Base-by-base conservation (phyloP, 495 filamentous ascomycete species). In the Xylaria castorea region DNA sequence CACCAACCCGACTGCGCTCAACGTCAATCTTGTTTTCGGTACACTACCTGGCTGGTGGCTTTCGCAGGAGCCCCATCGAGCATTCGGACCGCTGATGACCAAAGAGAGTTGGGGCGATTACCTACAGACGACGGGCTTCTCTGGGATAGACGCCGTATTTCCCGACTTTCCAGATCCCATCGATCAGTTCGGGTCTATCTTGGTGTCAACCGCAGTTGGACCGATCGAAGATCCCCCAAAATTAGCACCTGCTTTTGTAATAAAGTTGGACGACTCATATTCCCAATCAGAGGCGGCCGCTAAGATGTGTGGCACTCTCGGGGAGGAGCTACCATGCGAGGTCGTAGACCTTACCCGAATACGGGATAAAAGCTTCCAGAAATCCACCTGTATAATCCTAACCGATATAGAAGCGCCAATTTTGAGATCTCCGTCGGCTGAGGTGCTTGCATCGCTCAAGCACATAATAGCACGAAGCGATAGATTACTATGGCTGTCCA, bases 1-100 rank as follows among this genome's bases (percentile, higher is more conserved):
- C 12, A 86, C 81, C 0, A 73, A 82, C 38, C 69, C 77, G 2
- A 75, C 68, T 2, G 70, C 73, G 16, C 67, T 81, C 64, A 65
- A 78, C 71, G 77, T 74, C 32, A 75, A 74, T 5, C 71, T 81
- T 16, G 67, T 83, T 3, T 76, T 86, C 1, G 79, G 78, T 7
- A 72, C 75, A 8, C 71, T 86, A 3, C 77, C 82, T 12, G 83
- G 81, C 0, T 88, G 86, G 85, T 87, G 85, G 85, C 66, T 79
- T 30, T 83, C 84, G 16, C 68, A 74, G 22, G 69, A 80, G 25
- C 68, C 86, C 6, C 80, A 78, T 5, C 69, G 84, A 38, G 73
- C 50, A 3, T 73, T 76, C 8, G 73, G 80, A 0, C 84, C 85
- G 11, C 74, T 70, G 36, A 61, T 84, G 11, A 76, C 81, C 1